Percentiles rank a stretch among this genome's conserved stretches.
Evolutionary conservation across 306 rosid species (phyloP).

Genomic region (Lagenaria siceraria): DNA sequence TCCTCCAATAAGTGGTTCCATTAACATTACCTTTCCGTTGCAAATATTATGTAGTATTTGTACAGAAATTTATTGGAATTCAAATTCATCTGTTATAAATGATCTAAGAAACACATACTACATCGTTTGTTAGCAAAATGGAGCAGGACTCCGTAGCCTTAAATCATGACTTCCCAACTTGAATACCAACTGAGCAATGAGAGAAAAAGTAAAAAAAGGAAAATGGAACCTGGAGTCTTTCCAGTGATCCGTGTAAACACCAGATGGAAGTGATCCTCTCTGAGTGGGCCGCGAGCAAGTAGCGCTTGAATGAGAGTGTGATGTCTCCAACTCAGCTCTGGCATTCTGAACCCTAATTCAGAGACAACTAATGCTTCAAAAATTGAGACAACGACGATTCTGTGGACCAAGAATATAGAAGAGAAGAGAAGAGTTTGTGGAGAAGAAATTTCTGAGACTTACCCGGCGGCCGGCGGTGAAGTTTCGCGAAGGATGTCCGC

Average conservation of each 20-base stretch:
- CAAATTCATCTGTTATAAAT: neutral
- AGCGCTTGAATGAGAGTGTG: constrained; percentile 71
- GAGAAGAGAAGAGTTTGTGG: neutral
- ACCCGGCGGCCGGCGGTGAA: neutral
- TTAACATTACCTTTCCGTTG: neutral
- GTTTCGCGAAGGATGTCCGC: neutral
- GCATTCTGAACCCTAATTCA: constrained; percentile 26
- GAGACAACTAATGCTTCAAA: neutral
- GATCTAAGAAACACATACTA: neutral
- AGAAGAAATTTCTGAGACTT: neutral
- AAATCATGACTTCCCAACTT: neutral
- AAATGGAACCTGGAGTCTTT: constrained; percentile 46
- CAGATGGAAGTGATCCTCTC: constrained; percentile 43
- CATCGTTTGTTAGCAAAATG: neutral
- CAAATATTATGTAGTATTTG: neutral
- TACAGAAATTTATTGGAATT: neutral
- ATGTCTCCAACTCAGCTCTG: constrained; percentile 46
- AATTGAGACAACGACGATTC: neutral
- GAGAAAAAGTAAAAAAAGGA: neutral
- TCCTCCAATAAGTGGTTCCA: neutral
- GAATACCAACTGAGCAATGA: neutral
- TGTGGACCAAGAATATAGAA: neutral
- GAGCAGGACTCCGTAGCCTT: neutral
- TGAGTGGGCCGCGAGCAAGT: constrained; percentile 71
- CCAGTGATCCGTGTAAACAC: constrained; percentile 61